phyloP scores from a whole-genome alignment of 192 early-diverging fungal species.

The Backusella liffmaniae region DNA sequence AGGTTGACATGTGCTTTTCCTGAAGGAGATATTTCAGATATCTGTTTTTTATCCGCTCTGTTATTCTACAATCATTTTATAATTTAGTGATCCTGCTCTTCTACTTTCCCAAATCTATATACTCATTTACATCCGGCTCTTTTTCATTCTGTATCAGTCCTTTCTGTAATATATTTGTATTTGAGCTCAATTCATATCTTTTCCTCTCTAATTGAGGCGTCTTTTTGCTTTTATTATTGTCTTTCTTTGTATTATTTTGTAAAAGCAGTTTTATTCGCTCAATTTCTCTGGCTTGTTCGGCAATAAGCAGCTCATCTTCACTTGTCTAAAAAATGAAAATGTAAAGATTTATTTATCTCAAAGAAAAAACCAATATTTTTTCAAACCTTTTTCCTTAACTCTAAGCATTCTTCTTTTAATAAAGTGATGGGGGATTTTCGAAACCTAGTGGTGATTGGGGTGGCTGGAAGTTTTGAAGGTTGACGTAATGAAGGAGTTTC shows the following conservation, averaged over 20 bases:
- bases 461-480: neutral
- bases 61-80: neutral
- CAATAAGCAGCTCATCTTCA: neutral
- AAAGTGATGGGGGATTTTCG: neutral
- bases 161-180: neutral
- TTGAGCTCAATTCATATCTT: neutral
- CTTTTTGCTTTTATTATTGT: neutral
- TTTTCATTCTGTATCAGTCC: neutral
- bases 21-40: neutral
- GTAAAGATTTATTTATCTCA: neutral
- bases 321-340: neutral
- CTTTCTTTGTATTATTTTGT: neutral
- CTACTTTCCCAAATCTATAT: neutral
- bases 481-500: neutral
- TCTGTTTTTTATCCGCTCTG: neutral
- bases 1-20: neutral
- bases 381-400: constrained; percentile 6
- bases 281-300: neutral
- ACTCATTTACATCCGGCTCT: neutral
- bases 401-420: neutral
- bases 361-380: neutral
- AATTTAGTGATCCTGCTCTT: neutral
- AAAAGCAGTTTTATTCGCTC: neutral
- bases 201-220: neutral
- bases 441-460: neutral